Conservation (phyloP, 768 basidiomycete species). For the Calocera cornea region DNA sequence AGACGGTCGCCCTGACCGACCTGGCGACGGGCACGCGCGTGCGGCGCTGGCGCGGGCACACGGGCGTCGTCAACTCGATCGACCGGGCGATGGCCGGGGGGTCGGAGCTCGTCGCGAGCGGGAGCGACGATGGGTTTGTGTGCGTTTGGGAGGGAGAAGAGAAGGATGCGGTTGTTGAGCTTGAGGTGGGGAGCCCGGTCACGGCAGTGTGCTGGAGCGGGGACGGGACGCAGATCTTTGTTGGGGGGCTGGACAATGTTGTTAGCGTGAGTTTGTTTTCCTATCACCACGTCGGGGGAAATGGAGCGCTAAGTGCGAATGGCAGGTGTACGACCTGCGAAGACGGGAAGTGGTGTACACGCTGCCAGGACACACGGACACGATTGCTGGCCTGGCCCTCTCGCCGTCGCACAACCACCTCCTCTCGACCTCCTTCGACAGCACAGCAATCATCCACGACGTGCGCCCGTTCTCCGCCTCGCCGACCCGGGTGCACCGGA, state of each 20-base stretch:
- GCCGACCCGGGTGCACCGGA: slow-evolving; percentile 64
- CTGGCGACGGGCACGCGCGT: slow-evolving; percentile 71
- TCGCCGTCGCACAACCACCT: slow-evolving; percentile 81
- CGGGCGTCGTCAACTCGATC: slow-evolving; percentile 78
- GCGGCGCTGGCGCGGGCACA: slow-evolving; percentile 73
- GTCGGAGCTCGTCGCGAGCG: slow-evolving; percentile 74
- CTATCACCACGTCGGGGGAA: too few species aligned
- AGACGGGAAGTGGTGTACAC: slow-evolving; percentile 69
- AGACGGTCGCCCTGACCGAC: slow-evolving; percentile 61
- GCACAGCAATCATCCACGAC: slow-evolving; percentile 79
- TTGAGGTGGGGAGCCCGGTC: slow-evolving; percentile 78
- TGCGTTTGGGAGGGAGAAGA: slow-evolving; percentile 83
- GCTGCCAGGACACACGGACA: slow-evolving; percentile 77
- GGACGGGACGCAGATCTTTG: slow-evolving; percentile 78
- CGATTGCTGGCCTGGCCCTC: slow-evolving; percentile 81
- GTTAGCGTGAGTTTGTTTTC: slow-evolving; percentile 59
- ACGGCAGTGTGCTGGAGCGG: slow-evolving; percentile 86
- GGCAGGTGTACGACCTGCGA: slow-evolving; percentile 77
- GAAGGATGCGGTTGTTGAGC: slow-evolving; percentile 64
- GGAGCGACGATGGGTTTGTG: slow-evolving; percentile 84
- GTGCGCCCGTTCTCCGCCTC: slow-evolving; percentile 86
- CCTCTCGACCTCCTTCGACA: slow-evolving; percentile 82
- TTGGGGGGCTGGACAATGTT: slow-evolving; percentile 91
- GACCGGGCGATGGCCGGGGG: slow-evolving; percentile 78
- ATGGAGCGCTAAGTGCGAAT: slow-evolving; percentile 5